Percentiles rank a stretch among this genome's conserved stretches.
phyloP scores from a whole-genome alignment of 306 rosid species.

The Citrullus amarus region DNA sequence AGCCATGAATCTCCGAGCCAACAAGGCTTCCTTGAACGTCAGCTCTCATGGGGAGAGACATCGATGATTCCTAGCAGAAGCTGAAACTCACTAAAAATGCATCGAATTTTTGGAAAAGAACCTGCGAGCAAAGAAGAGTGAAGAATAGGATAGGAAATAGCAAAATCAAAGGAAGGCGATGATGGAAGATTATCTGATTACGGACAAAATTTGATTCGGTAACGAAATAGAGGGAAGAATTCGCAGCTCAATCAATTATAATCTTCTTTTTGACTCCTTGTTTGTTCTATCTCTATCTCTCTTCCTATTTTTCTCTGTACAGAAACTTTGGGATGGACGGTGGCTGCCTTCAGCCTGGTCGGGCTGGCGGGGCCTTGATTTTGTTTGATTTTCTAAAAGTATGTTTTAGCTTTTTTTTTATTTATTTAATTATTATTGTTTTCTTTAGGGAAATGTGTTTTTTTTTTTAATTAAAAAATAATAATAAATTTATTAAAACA shows the following conservation, averaged over 20 bases:
- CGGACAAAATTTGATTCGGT: neutral
- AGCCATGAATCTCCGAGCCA: conserved; percentile 88
- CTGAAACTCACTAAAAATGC: conserved; percentile 9
- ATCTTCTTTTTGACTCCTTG: conserved; percentile 1
- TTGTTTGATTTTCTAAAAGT: neutral
- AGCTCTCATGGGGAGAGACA: conserved; percentile 29
- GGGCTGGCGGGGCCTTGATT: conserved; percentile 1
- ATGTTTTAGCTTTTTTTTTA: too few species aligned
- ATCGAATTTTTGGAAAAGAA: conserved; percentile 1
- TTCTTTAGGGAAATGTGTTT: too few species aligned
- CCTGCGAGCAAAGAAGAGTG: neutral
- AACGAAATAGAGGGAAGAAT: neutral
- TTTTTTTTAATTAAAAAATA: too few species aligned
- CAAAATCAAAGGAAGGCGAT: neutral
- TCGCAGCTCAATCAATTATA: neutral
- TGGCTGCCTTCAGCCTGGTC: conserved; percentile 2
- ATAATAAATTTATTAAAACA: too few species aligned
- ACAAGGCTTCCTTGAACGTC: conserved; percentile 32
- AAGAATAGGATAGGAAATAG: neutral
- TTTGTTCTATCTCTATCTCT: neutral
- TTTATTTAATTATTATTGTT: neutral
- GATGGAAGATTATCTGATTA: neutral
- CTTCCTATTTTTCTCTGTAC: neutral
- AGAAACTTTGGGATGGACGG: neutral
- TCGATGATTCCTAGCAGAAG: conserved; percentile 7